phyloP scores from a whole-genome alignment of 1,284 basidiomycete genomes.

The Moesziomyces antarcticus region DNA sequence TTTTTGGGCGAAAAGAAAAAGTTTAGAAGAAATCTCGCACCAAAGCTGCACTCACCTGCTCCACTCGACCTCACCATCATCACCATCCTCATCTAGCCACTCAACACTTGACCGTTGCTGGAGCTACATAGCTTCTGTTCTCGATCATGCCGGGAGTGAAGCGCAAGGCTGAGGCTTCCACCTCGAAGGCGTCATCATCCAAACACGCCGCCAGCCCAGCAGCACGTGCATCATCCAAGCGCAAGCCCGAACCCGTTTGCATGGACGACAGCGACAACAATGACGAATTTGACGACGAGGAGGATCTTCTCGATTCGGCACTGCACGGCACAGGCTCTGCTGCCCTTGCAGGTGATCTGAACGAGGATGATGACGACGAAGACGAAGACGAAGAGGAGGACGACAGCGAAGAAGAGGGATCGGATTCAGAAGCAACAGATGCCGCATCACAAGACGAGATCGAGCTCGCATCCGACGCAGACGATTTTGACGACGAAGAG shows the following conservation, averaged over 20 bases:
- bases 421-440: conserved; percentile 15
- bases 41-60: conserved; percentile 3
- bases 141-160: conserved; percentile 49
- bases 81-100: neutral
- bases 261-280: conserved; percentile 52
- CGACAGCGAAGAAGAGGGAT: conserved; percentile 3
- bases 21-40: conserved; percentile 31
- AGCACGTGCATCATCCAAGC: conserved; percentile 9
- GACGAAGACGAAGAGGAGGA: conserved; percentile 54
- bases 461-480: conserved; percentile 43
- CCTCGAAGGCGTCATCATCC: conserved; percentile 22
- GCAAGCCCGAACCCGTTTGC: conserved; percentile 15
- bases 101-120: neutral
- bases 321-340: conserved; percentile 41
- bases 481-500: conserved; percentile 5
- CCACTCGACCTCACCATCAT: neutral
- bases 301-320: conserved; percentile 51
- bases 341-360: conserved; percentile 26
- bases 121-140: too few relatives aligned
- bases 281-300: conserved; percentile 62
- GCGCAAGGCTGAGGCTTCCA: conserved; percentile 36
- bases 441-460: conserved; percentile 24
- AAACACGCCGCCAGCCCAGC: conserved; percentile 22
- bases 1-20: conserved; percentile 10
- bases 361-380: conserved; percentile 51